phyloP scores from a whole-genome alignment of 1,284 basidiomycete species.

The Meira nashicola region DNA sequence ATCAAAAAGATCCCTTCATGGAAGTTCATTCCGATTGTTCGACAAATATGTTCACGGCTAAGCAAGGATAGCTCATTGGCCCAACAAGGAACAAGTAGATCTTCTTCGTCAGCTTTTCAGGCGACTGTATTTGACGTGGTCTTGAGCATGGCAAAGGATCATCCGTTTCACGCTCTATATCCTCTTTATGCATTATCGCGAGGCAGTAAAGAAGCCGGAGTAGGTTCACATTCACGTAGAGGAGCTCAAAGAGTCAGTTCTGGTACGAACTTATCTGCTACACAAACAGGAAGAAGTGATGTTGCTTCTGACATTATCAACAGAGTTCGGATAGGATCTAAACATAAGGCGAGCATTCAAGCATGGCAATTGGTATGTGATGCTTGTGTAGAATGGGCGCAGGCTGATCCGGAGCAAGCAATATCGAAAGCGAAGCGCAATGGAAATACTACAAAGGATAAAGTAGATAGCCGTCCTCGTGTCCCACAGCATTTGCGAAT shows the following conservation, averaged over 20 bases:
- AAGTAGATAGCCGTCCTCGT: neutral
- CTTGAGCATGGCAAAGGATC: slow-evolving; percentile 73
- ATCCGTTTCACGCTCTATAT: slow-evolving; percentile 90
- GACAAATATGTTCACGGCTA: slow-evolving; percentile 84
- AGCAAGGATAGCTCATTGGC: slow-evolving; percentile 3
- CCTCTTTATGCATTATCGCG: slow-evolving; percentile 67
- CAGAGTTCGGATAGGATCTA: slow-evolving; percentile 56
- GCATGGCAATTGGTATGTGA: slow-evolving; percentile 67
- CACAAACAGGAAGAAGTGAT: slow-evolving; percentile 56
- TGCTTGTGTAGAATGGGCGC: slow-evolving; percentile 78
- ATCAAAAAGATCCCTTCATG: slow-evolving; percentile 70
- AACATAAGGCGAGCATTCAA: slow-evolving; percentile 57
- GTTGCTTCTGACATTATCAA: slow-evolving; percentile 70
- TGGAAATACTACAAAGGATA: slow-evolving; percentile 3
- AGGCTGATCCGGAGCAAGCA: slow-evolving; percentile 58
- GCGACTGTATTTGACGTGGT: slow-evolving; percentile 65
- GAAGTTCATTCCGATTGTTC: slow-evolving; percentile 83
- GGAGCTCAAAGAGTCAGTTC: slow-evolving; percentile 11
- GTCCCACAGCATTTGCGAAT: slow-evolving; percentile 16
- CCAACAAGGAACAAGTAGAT: slow-evolving; percentile 47
- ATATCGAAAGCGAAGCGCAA: slow-evolving; percentile 14
- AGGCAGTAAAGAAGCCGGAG: slow-evolving; percentile 1
- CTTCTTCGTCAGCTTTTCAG: slow-evolving; percentile 58
- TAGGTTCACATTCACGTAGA: slow-evolving; percentile 13
- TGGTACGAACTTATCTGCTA: neutral